Evolutionary conservation across 2,329 filamentous ascomycete species (phyloP), one percentile per base, ranked within the genome.

Genomic region (Fusarium fujikuroi): DNA sequence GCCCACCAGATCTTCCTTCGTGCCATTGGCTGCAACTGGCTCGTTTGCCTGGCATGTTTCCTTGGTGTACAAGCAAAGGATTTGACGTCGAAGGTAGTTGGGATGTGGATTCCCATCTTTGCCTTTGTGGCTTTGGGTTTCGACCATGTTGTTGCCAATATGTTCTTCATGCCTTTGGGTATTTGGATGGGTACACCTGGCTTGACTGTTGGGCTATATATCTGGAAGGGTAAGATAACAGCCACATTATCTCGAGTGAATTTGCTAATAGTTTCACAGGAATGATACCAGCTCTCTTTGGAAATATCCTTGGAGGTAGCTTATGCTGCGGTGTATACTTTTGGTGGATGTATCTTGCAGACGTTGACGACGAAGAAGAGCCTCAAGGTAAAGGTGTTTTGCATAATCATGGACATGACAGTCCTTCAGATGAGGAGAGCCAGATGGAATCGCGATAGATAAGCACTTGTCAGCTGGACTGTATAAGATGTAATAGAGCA

Each of bases 101-200:
- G 85, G 3, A 87, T 90, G 73, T 90, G 88, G 88, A 86, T 84
- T 73, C 88, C 87, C 0, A 86, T 85, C 5, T 87, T 88, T 70
- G 85, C 85, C 1, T 90, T 89, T 73, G 87, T 89, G 0, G 84
- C 83, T 1, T 79, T 88, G 2, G 85, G 84, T 0, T 83, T 89
- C 4, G 87, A 90, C 46, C 88, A 90, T 76, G 87, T 89, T 36
- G 84, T 89, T 7, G 87, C 87, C 32, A 89, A 89, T 64, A 89
- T 88, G 87, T 87, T 85, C 62, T 86, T 87, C 46, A 82, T 86
- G 36, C 87, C 87, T 1, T 75, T 88, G 58, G 86, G 81, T 1
- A 88, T 90, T 25, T 90, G 84, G 80, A 76, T 86, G 9, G 80
- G 81, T 0, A 83, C 85, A 0, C 83, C 85, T 0, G 79, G 79